phyloP scores from a whole-genome alignment of 176 grass and related monocot species.

The Phragmites australis region DNA sequence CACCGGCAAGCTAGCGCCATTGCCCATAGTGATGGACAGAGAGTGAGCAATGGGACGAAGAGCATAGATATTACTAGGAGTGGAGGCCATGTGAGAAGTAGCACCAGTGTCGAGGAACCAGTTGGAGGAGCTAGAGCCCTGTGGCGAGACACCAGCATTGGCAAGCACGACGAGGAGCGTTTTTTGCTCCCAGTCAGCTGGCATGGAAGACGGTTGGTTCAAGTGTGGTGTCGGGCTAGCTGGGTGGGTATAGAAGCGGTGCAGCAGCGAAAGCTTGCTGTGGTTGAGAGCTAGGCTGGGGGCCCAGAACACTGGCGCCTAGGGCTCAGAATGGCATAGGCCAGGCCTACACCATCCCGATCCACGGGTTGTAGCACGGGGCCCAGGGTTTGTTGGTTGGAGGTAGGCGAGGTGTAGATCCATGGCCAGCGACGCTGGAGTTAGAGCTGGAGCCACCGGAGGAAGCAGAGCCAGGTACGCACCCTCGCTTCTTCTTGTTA shows the following conservation, averaged over 20 bases:
- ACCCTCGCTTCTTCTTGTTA: no score
- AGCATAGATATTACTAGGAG: neutral
- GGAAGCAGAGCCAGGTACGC: no score
- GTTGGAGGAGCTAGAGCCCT: neutral
- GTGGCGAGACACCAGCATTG: neutral
- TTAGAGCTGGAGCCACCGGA: no score
- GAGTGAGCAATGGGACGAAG: rapidly evolving
- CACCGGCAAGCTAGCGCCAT: neutral
- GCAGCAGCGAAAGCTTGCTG: no score
- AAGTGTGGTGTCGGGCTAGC: no score
- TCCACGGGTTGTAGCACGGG: neutral
- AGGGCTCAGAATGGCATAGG: neutral
- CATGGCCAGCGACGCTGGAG: no score
- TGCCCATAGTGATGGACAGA: neutral
- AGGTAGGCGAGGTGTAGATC: neutral
- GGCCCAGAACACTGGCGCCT: neutral
- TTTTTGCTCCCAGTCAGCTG: neutral
- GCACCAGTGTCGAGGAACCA: neutral
- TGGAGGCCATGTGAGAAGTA: neutral
- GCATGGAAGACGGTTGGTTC: no score
- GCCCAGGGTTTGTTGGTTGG: neutral
- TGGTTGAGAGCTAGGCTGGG: rapidly evolving
- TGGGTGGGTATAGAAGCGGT: no score
- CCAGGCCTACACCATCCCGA: neutral
- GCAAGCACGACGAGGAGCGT: neutral